Evolutionary conservation across 345 rosid species (phyloP).

Genomic region (Rhodomyrtus tomentosa): DNA sequence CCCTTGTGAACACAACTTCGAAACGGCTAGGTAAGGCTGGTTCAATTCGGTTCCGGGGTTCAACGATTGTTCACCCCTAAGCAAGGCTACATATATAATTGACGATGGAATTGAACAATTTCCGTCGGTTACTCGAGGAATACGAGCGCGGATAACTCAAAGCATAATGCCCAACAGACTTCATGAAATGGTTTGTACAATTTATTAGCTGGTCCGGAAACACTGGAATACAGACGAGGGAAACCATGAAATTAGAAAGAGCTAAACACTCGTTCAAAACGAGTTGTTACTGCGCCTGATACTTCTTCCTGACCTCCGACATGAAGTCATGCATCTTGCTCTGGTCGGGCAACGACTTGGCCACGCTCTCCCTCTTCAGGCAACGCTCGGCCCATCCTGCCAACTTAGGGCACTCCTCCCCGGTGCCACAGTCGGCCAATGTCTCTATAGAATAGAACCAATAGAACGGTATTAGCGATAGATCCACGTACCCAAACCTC

Average conservation of each 20-base stretch:
- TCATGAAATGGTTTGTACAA: no score
- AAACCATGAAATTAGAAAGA: background rate
- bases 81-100: no score
- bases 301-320: background rate
- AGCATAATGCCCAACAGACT: background rate
- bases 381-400: background rate
- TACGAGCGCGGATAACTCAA: background rate
- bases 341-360: background rate
- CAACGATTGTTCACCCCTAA: no score
- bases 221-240: background rate
- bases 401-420: background rate
- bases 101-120: no score
- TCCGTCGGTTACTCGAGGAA: no score
- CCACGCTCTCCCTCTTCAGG: background rate
- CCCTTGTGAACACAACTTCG: no score
- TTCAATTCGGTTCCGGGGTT: no score
- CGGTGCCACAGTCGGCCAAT: background rate
- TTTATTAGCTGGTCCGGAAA: background rate
- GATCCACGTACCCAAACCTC: background rate
- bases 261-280: background rate
- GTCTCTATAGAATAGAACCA: background rate
- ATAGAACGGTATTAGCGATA: background rate
- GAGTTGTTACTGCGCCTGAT: background rate
- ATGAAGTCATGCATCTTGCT: background rate
- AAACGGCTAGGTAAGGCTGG: no score